phyloP scores from a whole-genome alignment of 352 stramenopile genomes.

The Nothophytophthora sp. region DNA sequence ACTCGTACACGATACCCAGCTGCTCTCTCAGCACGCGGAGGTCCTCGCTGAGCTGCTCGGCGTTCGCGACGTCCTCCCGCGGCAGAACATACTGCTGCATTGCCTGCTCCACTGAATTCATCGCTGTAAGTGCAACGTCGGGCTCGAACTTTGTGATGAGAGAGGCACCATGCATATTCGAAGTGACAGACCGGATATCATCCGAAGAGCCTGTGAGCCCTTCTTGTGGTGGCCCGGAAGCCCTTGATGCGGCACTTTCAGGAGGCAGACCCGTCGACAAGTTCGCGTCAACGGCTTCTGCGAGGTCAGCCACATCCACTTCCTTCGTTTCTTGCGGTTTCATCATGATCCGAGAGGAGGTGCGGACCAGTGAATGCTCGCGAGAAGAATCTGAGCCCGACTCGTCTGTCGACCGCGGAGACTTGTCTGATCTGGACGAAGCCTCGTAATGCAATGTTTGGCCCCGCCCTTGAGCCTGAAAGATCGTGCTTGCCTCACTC shows the following conservation, averaged over 20 bases:
- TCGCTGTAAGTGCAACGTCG: conserved; percentile 47
- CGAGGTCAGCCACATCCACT: conserved; percentile 30
- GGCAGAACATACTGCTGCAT: conserved; percentile 57
- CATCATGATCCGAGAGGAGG: conserved; percentile 31
- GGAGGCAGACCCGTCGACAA: conserved; percentile 10
- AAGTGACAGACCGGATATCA: conserved; percentile 53
- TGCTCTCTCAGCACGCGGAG: conserved; percentile 70
- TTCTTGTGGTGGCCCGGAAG: conserved; percentile 24
- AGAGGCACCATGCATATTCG: conserved; percentile 31
- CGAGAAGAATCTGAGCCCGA: conserved; percentile 6
- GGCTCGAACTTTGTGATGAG: conserved; percentile 67
- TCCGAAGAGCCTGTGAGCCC: conserved; percentile 27
- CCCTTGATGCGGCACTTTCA: conserved; percentile 15
- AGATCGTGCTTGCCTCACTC: conserved; percentile 40
- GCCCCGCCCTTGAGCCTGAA: conserved; percentile 9
- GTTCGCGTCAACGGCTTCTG: conserved; percentile 32
- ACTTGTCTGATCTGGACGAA: conserved; percentile 7
- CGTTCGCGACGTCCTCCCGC: conserved; percentile 26
- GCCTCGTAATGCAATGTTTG: conserved; percentile 24
- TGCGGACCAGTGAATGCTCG: conserved; percentile 17
- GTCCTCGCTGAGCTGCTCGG: conserved; percentile 40
- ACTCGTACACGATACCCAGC: conserved; percentile 67
- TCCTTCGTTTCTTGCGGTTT: conserved; percentile 29
- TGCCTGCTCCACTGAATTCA: conserved; percentile 61
- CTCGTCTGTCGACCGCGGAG: conserved; percentile 15